phyloP scores from a whole-genome alignment of 129 eudicot genomes.

The Rutidosis leptorrhynchoides region DNA sequence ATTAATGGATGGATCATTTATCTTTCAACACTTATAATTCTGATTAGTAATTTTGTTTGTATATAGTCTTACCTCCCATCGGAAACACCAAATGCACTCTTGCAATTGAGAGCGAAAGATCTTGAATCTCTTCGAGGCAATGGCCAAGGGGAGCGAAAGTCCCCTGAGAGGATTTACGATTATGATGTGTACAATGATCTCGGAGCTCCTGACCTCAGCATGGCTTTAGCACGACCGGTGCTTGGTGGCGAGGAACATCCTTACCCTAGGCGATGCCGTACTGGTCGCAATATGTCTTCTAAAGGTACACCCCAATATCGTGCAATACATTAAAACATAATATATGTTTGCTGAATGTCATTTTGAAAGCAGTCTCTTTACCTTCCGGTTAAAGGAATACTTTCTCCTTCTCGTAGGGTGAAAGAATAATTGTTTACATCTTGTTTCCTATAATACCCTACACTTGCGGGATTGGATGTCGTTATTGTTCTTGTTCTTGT shows the following conservation, averaged over 20 bases:
- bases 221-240: constrained; percentile 48
- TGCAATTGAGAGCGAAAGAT: constrained; percentile 45
- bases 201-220: constrained; percentile 42
- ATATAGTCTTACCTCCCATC: constrained; percentile 77
- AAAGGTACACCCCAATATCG: constrained; percentile 37
- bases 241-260: constrained; percentile 57
- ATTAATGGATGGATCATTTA: constrained; percentile 28
- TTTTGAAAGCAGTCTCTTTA: no score
- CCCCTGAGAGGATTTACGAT: constrained; percentile 64
- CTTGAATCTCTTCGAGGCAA: constrained; percentile 52
- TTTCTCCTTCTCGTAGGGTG: no score
- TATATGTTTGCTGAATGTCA: no score
- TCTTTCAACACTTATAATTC: not conserved
- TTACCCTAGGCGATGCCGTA: constrained; percentile 75
- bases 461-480: no score
- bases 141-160: constrained; percentile 59
- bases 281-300: constrained; percentile 54
- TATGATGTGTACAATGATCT: constrained; percentile 76
- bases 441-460: no score
- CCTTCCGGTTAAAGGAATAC: no score
- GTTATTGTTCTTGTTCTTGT: constrained; percentile 35
- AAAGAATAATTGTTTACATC: no score
- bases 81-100: constrained; percentile 57
- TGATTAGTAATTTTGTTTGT: not conserved
- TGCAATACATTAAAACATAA: not conserved